Percentiles rank a stretch among this genome's conserved stretches.
Conservation (phyloP, 1,284 basidiomycete genomes). For the Apiotrichum porosum region DNA sequence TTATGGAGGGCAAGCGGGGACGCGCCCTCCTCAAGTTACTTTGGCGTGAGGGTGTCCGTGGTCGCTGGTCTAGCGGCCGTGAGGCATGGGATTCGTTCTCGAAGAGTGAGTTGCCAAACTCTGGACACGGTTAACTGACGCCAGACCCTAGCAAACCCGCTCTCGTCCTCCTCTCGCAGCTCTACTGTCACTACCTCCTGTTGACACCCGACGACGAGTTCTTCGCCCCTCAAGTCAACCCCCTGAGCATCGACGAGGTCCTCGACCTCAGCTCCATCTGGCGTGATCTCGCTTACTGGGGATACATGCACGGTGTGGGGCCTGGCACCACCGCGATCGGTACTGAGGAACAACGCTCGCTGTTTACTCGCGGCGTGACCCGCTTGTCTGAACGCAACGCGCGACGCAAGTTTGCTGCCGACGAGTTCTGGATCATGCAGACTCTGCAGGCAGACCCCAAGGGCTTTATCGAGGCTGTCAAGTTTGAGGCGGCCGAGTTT, state of each 20-base stretch:
- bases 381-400: conserved; percentile 82
- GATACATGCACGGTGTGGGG: conserved; percentile 46
- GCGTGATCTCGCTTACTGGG: conserved; percentile 47
- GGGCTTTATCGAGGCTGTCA: conserved; percentile 85
- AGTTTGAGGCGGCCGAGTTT: conserved; percentile 50
- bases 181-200: conserved; percentile 79
- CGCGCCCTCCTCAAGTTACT: conserved; percentile 62
- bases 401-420: conserved; percentile 68
- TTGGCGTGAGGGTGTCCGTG: conserved; percentile 64
- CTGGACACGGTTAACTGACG: conserved; percentile 22
- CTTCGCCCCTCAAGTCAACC: conserved; percentile 59
- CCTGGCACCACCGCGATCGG: conserved; percentile 65
- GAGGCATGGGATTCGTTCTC: conserved; percentile 53
- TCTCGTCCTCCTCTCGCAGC: conserved; percentile 71
- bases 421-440: conserved; percentile 79
- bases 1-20: conserved; percentile 41
- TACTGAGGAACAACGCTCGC: conserved; percentile 61
- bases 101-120: conserved; percentile 40
- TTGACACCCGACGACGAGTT: conserved; percentile 98
- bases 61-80: conserved; percentile 46
- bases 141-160: conserved; percentile 56
- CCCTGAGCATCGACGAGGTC: conserved; percentile 79
- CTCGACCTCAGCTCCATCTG: conserved; percentile 43
- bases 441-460: conserved; percentile 61
- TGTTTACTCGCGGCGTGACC: conserved; percentile 68